Conservation (phyloP, 2,329 filamentous ascomycete genomes). For the Myotisia sp. region DNA sequence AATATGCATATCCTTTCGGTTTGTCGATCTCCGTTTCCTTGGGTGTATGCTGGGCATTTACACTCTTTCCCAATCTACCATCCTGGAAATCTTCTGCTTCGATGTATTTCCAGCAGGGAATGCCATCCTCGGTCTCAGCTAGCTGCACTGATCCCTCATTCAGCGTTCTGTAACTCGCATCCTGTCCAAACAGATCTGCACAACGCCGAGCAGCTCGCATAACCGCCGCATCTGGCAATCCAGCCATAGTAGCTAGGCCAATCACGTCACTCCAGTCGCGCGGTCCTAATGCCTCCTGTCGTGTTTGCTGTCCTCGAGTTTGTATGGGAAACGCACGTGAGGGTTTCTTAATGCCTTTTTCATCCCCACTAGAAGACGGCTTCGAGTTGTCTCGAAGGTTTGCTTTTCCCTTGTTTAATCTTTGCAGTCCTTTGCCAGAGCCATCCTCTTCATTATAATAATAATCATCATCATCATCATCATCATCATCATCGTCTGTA, state of each 20-base stretch:
- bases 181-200: slow-evolving; percentile 57
- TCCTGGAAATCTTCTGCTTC: slow-evolving; percentile 14
- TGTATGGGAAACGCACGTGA: not conserved
- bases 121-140: slow-evolving; percentile 12
- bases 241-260: slow-evolving; percentile 59
- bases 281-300: slow-evolving; percentile 21
- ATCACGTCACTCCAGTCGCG: slow-evolving; percentile 80
- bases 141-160: slow-evolving; percentile 23
- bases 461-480: not conserved
- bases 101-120: slow-evolving; percentile 17
- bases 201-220: slow-evolving; percentile 60
- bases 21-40: slow-evolving; percentile 7
- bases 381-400: no score
- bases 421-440: no score
- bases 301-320: not conserved
- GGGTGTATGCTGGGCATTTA: slow-evolving; percentile 4
- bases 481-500: not conserved
- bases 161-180: slow-evolving; percentile 50
- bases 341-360: not conserved
- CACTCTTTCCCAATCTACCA: no score
- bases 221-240: slow-evolving; percentile 52
- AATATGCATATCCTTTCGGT: slow-evolving; percentile 13
- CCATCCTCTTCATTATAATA: no score
- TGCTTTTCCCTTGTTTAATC: no score
- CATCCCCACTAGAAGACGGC: not conserved